Base-by-base conservation (phyloP, 352 stramenopile genomes). In the Pythium phragmiticola region DNA sequence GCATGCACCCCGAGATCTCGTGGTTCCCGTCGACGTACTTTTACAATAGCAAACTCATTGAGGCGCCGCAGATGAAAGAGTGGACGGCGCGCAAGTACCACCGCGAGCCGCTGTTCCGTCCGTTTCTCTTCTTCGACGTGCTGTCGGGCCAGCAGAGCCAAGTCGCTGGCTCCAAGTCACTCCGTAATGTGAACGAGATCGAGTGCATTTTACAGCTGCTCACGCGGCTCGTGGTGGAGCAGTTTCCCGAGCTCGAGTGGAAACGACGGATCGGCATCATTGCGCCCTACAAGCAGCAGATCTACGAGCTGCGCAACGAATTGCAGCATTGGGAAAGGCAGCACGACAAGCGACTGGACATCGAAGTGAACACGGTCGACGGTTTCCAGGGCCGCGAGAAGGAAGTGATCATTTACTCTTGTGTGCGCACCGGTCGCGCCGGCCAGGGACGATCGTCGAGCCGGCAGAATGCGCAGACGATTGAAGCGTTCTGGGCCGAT, bases 261-360 rank as follows among this genome's bases (percentile, higher is more conserved):
- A 77, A 83, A 46, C 84, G 94, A 57, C 89, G 99, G 60, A 97
- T 99, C 39, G 97, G 93, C 48, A 84, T 99, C 36, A 99, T 99
- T 61, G 98, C 98, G 23, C 98, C 98, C 14, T 99, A 99, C 82
- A 99, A 99, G 71, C 97, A 97, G 37, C 98, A 99, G 69, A 88
- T 95, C 54, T 87, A 97, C 60, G 77, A 98, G 41, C 72, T 99
- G 17, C 78, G 91, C 17, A 78, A 74, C 19, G 70, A 95, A 21
- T 71, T 99, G 19, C 63, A 68, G 48, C 76, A 80, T 7, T 69
- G 86, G 13, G 78, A 89, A 61, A 46, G 68, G 21, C 80, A 90
- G 42, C 57, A 74, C 46, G 67, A 79, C 45, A 64, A 72, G 33
- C 65, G 37, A 3, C 56, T 90, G 28, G 80, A 76, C 5, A 71